Conservation (phyloP, 345 rosid species). For the Turritis glabra region DNA sequence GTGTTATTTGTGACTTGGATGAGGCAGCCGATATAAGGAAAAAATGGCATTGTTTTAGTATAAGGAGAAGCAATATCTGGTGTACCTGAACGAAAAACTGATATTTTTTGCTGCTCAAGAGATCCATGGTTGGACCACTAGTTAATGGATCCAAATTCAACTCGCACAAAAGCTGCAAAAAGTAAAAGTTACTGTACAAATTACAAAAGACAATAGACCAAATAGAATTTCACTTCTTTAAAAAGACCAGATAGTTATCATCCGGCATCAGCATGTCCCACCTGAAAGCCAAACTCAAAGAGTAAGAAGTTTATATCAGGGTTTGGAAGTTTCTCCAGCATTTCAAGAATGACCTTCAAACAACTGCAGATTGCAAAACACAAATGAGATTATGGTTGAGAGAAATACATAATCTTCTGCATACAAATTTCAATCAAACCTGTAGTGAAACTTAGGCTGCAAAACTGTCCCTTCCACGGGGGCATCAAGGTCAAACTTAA, state of each 20-base stretch:
- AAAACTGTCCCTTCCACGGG: constrained; percentile 75
- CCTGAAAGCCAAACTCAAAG: constrained; percentile 95
- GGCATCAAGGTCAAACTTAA: constrained; percentile 81
- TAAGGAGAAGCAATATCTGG: constrained; percentile 15
- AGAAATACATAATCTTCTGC: not conserved
- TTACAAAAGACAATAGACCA: constrained; percentile 13
- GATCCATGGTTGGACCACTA: constrained; percentile 79
- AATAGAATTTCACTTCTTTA: not conserved
- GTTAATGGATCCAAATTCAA: constrained; percentile 85
- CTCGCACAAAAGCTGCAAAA: constrained; percentile 78
- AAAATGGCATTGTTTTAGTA: not conserved
- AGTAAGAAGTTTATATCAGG: constrained; percentile 78
- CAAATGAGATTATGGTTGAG: constrained; percentile 14
- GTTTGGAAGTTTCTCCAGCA: constrained; percentile 72
- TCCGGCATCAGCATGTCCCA: constrained; percentile 35
- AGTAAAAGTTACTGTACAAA: constrained; percentile 19
- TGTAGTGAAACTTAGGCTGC: constrained; percentile 95
- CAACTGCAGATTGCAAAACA: constrained; percentile 56
- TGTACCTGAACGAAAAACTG: constrained; percentile 80
- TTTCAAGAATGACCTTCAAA: constrained; percentile 90
- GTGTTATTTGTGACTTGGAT: not conserved
- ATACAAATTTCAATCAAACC: constrained; percentile 46
- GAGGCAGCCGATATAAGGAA: not conserved
- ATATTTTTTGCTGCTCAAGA: constrained; percentile 75
- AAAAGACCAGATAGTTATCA: not conserved